phyloP scores from a whole-genome alignment of 2,329 filamentous ascomycete species.

The Aspergillus viridinutans region DNA sequence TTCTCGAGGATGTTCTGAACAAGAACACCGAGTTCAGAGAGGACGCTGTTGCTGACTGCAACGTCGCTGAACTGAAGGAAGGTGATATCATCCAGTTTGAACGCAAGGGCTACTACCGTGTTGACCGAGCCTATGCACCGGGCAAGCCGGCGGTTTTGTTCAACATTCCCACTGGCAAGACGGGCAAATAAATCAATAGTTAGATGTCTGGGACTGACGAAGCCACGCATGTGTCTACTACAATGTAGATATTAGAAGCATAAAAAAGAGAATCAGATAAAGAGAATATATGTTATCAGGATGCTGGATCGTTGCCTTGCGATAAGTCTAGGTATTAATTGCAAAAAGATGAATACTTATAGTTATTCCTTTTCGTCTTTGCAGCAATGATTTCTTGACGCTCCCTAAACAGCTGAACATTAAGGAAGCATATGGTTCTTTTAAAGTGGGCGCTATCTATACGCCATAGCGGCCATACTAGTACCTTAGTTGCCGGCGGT shows the following conservation, averaged over 20 bases:
- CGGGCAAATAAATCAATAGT: conserved; percentile 25
- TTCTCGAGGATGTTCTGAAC: conserved; percentile 78
- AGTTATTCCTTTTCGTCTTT: no score
- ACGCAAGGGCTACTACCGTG: conserved; percentile 84
- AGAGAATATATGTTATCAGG: not conserved
- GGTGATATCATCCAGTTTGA: conserved; percentile 95
- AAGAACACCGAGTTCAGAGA: conserved; percentile 69
- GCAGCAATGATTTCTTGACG: no score
- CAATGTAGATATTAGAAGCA: not conserved
- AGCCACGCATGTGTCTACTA: not conserved
- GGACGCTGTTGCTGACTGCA: conserved; percentile 73
- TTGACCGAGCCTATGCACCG: conserved; percentile 62
- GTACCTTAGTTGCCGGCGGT: not conserved
- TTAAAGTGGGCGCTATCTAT: no score
- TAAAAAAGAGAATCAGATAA: not conserved
- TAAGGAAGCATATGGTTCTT: no score
- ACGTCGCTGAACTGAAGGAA: conserved; percentile 71
- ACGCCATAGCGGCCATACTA: no score
- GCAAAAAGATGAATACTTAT: not conserved
- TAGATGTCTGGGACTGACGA: conserved; percentile 1
- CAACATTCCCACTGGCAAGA: conserved; percentile 65
- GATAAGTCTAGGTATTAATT: not conserved
- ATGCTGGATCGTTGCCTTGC: no score
- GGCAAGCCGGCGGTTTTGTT: conserved; percentile 62
- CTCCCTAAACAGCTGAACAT: no score